Conservation (phyloP, 108 stramenopile genomes). For the Pseudonitzschia multiseries region DNA sequence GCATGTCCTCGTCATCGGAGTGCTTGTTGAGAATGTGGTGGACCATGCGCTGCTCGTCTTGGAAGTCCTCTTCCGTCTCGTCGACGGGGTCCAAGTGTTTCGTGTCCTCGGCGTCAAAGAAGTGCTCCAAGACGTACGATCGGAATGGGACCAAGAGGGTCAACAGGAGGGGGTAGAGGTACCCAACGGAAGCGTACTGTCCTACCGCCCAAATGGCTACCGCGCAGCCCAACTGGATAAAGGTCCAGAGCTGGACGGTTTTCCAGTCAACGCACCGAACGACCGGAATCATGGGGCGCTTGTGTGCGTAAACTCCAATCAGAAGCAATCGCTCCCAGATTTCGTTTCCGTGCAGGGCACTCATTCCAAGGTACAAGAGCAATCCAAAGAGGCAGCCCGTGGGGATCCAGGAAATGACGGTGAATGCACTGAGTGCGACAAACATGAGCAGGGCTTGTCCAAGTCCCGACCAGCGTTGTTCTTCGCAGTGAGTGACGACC, state of each 20-base stretch:
- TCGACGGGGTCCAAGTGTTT: conserved; percentile 38
- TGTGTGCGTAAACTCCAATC: conserved; percentile 50
- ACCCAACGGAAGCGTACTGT: conserved; percentile 34
- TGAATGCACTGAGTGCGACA: conserved; percentile 34
- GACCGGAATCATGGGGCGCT: conserved; percentile 52
- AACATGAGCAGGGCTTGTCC: conserved; percentile 45
- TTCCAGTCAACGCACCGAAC: conserved; percentile 49
- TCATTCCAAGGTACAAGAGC: conserved; percentile 80
- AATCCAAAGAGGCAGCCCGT: conserved; percentile 62
- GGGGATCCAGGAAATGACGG: conserved; percentile 41
- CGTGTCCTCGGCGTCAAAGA: conserved; percentile 34
- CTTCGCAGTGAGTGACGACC: conserved; percentile 40
- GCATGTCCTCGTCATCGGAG: not conserved
- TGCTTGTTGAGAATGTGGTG: not conserved
- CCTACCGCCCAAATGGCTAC: conserved; percentile 30
- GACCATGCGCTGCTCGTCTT: conserved; percentile 34
- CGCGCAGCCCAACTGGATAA: conserved; percentile 67
- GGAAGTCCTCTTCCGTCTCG: conserved; percentile 40
- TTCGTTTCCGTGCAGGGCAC: conserved; percentile 77
- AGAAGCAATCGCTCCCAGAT: conserved; percentile 77
- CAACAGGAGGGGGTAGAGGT: conserved; percentile 41
- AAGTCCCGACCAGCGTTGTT: conserved; percentile 53
- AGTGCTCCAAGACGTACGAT: conserved; percentile 25
- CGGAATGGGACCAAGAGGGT: conserved; percentile 39
- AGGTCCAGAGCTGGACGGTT: conserved; percentile 62